These are phyloP conservation scores for Monosporozyma solicola DNA, from an alignment of 805 yeast genomes.

Conservation along the genomic window DNA sequence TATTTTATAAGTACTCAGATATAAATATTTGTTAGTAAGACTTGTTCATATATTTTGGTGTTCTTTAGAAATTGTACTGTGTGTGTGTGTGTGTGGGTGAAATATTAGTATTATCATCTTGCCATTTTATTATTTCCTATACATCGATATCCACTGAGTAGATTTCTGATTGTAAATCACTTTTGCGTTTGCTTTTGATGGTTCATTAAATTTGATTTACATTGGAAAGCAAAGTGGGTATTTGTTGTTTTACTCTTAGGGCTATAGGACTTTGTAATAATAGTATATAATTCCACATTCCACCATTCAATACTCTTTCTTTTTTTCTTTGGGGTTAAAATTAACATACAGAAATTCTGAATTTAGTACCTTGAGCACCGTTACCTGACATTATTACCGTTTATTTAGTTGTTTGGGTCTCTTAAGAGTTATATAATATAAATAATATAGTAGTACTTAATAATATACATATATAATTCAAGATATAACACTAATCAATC, in stretches of 20 bases:
- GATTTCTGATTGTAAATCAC: too few species aligned
- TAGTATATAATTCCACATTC: not conserved
- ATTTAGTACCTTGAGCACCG: slow-evolving; percentile 99
- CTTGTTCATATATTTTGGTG: not conserved
- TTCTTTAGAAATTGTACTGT: not conserved
- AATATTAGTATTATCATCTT: not conserved
- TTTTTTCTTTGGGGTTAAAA: not conserved
- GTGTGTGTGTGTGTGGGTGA: not conserved
- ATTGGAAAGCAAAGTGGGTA: too few species aligned
- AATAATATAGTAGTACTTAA: not conserved
- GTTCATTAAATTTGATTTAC: too few species aligned
- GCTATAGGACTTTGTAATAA: too few species aligned
- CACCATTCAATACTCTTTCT: not conserved
- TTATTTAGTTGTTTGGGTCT: slow-evolving; percentile 8
- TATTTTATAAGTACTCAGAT: not conserved
- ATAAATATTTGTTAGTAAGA: not conserved
- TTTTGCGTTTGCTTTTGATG: too few species aligned
- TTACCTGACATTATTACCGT: slow-evolving; percentile 65
- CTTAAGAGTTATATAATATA: slow-evolving; percentile 1
- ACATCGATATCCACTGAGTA: too few species aligned
- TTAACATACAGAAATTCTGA: slow-evolving; percentile 94
- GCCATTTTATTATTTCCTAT: too few species aligned
- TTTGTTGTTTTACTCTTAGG: too few species aligned
- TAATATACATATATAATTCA: not conserved
- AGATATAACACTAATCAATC: not conserved